Conservation (phyloP, 257 asterid genomes). For the Solanum etuberosum region DNA sequence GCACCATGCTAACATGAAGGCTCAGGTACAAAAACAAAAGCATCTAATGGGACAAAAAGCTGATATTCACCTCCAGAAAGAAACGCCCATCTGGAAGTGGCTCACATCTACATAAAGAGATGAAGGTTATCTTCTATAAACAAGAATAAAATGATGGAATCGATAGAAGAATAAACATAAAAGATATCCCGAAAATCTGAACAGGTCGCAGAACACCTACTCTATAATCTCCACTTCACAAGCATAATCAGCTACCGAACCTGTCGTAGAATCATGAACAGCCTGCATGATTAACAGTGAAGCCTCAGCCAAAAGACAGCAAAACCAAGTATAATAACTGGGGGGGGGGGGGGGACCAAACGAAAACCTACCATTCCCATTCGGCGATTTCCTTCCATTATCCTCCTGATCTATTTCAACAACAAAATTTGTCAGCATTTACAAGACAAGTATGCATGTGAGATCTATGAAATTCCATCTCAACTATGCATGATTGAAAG, state of each 20-base stretch:
- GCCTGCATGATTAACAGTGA: conserved; percentile 42
- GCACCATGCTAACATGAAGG: neutral
- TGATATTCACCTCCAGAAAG: conserved; percentile 71
- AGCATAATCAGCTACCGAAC: conserved; percentile 74
- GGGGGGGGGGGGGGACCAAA: neutral
- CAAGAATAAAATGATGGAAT: conserved; percentile 1
- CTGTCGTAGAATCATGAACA: conserved; percentile 56
- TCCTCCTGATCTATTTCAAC: conserved; percentile 75
- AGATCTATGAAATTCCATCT: neutral
- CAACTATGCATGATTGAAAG: neutral
- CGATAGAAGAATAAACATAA: neutral
- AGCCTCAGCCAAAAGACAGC: conserved; percentile 12
- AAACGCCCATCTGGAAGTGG: conserved; percentile 99
- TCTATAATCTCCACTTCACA: conserved; percentile 98
- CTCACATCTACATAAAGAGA: conserved; percentile 72
- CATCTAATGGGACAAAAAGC: neutral
- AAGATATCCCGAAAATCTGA: neutral
- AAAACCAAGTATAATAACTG: neutral
- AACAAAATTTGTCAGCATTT: neutral
- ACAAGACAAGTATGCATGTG: neutral
- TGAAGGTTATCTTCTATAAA: conserved; percentile 9
- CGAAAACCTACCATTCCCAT: conserved; percentile 83
- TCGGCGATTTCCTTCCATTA: conserved; percentile 96
- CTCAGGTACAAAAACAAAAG: neutral
- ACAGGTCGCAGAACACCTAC: conserved; percentile 35